Percentiles rank a stretch among this genome's conserved stretches.
Conservation (phyloP, 208 protist species). For the Jaenimonas drosophilae region DNA sequence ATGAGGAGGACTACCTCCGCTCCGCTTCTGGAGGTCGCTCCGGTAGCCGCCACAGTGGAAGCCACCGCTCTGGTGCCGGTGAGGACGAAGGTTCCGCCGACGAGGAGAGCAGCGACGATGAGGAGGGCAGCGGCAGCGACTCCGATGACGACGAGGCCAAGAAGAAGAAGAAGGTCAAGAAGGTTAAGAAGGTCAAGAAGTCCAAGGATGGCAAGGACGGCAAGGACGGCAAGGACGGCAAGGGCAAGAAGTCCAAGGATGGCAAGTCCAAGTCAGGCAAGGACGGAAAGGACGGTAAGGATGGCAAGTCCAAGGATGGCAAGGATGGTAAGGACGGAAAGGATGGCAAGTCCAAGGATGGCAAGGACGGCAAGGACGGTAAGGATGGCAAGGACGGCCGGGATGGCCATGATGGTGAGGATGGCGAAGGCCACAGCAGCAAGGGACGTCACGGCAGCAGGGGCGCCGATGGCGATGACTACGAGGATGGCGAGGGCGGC, state of each 20-base stretch:
- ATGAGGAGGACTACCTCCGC: slow-evolving; percentile 5
- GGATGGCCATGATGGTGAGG: slow-evolving; percentile 3
- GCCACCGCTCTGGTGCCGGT: not conserved
- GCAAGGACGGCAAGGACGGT: slow-evolving; percentile 1
- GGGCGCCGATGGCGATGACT: not conserved
- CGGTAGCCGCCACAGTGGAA: no score
- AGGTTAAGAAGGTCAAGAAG: slow-evolving; percentile 1
- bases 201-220: not conserved
- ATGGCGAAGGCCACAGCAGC: not conserved
- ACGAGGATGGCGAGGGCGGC: not conserved
- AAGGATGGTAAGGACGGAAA: not conserved
- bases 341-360: slow-evolving; percentile 2
- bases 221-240: slow-evolving; percentile 6
- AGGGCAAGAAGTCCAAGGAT: slow-evolving; percentile 1
- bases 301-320: not conserved
- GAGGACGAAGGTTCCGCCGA: not conserved
- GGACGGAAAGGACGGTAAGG: slow-evolving; percentile 5
- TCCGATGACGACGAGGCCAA: slow-evolving; percentile 1
- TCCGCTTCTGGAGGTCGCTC: no score
- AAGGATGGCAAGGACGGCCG: slow-evolving; percentile 1
- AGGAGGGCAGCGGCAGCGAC: slow-evolving; percentile 1
- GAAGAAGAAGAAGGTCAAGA: slow-evolving; percentile 3
- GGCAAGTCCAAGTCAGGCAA: no score
- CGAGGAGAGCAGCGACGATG: slow-evolving; percentile 3
- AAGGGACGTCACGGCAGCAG: not conserved